Evolutionary conservation across 805 yeast genomes (phyloP).

Genomic region (Wickerhamomyces kurtzmanii): DNA sequence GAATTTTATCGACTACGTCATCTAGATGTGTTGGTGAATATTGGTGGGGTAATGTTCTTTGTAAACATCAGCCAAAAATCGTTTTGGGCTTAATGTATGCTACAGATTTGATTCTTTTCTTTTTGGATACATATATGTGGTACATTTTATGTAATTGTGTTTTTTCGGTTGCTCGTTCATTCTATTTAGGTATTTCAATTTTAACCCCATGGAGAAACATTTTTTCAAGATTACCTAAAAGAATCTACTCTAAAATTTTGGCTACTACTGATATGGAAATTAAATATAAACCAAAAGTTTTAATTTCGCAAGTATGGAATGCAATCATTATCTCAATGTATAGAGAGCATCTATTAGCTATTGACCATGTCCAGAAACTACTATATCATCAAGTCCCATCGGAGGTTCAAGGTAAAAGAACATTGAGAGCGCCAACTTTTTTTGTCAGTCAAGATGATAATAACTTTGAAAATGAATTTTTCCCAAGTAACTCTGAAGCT

Average conservation of each 20-base stretch:
- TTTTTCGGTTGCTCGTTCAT: constrained; percentile 95
- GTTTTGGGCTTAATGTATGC: constrained; percentile 88
- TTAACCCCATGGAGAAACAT: constrained; percentile 99
- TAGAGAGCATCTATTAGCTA: constrained; percentile 96
- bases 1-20: constrained; percentile 71
- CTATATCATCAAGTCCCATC: constrained; percentile 98
- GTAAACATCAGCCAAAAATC: constrained; percentile 81
- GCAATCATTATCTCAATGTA: constrained; percentile 99
- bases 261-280: constrained; percentile 99
- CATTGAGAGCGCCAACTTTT: constrained; percentile 97
- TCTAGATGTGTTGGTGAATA: constrained; percentile 96
- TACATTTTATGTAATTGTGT: constrained; percentile 91
- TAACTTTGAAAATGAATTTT: constrained; percentile 91
- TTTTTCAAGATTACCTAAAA: constrained; percentile 95
- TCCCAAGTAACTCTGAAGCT: constrained; percentile 96
- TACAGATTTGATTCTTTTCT: constrained; percentile 90
- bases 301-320: constrained; percentile 98
- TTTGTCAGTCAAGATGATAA: constrained; percentile 94
- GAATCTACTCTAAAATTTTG: constrained; percentile 94
- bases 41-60: constrained; percentile 71
- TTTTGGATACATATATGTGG: constrained; percentile 99
- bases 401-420: constrained; percentile 96
- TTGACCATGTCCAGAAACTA: constrained; percentile 96
- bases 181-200: constrained; percentile 97
- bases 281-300: constrained; percentile 96